Base-by-base conservation (phyloP, 805 yeast genomes). In the Candida palmyrensis region DNA sequence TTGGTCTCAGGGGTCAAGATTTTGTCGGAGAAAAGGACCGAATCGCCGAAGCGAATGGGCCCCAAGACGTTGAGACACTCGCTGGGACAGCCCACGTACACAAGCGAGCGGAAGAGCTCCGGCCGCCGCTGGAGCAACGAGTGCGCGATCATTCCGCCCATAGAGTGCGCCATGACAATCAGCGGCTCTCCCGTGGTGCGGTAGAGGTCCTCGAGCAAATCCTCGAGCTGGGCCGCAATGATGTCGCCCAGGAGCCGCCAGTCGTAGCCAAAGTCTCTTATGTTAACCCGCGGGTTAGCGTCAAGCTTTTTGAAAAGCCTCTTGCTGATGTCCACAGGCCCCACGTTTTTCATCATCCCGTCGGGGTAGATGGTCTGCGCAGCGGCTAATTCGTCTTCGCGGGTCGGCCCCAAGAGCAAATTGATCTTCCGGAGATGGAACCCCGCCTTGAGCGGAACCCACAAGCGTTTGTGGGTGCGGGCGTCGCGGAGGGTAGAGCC, bases 101-200 rank as follows among this genome's bases (percentile, higher is more conserved):
- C 56, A 1, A 89, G 44, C 1, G 92, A 90, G 39, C 89, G 66
- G 47, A 89, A 72, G 27, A 87, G 54, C 10, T 71, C 59, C 0
- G 95, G 88, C 38, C 76, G 71, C 32, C 62, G 61, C 34, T 81
- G 82, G 68, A 89, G 62, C 0, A 82, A 86, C 36, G 82, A 79
- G 50, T 87, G 96, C 0, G 95, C 77, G 5, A 89, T 71, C 21
- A 89, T 51, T 0, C 97, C 97, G 33, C 97, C 97, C 96, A 89
- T 88, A 0, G 96, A 87, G 54, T 89, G 97, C 0, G 92, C 92
- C 33, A 89, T 75, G 1, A 89, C 76, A 17, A 81, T 59, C 0
- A 79, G 71, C 9, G 84, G 87, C 39, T 72, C 71, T 13, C 11
- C n/a, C 0, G 72, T 73, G 17, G 56, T 47, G 8, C 63, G 52